Base-by-base conservation (phyloP, 495 filamentous ascomycete genomes). In the Penicillium bovifimosum region DNA sequence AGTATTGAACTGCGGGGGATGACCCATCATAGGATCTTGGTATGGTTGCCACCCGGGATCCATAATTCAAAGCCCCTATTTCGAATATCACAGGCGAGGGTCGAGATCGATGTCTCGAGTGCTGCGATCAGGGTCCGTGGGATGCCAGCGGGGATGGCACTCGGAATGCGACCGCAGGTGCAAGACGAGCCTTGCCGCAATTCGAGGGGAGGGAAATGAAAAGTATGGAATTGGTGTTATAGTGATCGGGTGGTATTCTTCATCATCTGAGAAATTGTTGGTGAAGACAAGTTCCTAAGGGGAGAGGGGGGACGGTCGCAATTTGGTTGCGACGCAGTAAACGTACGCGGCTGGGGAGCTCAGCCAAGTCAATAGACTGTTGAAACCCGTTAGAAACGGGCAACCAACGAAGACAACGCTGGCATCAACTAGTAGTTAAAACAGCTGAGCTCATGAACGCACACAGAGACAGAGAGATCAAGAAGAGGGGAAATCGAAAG, bases 1-100 rank as follows among this genome's bases (percentile, higher is more conserved):
- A 49, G 67, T 70, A 58, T 66, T 71, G 55, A 70, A 70, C 62
- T 72, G 72, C 64, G 65, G 62, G 28, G 73, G 65, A 50, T 65
- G 69, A 39, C 72, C 70, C 68, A 69, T 65, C 57, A 70, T 60
- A 61, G 65, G 69, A 58, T 79, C 75, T 49, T 74, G 68, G 48
- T 79, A 79, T 13, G 75, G 57, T 50, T 80, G 77, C 77, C 77
- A 80, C 59, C 76, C 73, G 16, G 71, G 63, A 62, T 80, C 76
- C 77, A 80, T 80, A 40, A 27, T 61, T 33, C 11, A 38, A 11
- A 32, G 2, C 40, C 40, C 31, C 26, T 47, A 6, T 24, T 45
- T 18, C 10, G 47, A 43, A 18, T 41, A 27, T 31, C 20, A 41
- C 29, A 35, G 50, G 18, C 14, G 29, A 56, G 50, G 45, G 35